These are phyloP conservation scores for Baorangia bicolor DNA, from an alignment of 768 basidiomycete species.

Conservation along the genomic window DNA sequence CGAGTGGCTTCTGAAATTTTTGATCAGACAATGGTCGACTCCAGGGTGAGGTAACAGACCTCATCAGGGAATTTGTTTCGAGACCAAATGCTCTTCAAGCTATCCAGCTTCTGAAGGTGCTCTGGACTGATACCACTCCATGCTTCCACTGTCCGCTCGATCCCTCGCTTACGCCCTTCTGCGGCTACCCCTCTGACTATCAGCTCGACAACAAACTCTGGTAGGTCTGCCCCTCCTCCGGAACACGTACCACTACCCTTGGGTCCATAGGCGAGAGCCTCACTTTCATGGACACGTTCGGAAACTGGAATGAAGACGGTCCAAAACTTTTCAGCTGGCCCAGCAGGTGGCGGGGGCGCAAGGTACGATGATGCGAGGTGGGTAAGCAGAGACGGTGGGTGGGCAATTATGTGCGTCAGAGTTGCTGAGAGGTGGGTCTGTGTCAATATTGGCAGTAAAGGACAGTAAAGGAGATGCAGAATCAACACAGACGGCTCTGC, in stretches of 20 bases:
- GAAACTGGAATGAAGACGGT: conserved; percentile 68
- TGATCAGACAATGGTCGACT: background rate
- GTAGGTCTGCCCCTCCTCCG: conserved; percentile 33
- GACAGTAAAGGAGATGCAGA: conserved; percentile 52
- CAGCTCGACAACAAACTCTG: conserved; percentile 63
- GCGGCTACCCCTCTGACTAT: conserved; percentile 46
- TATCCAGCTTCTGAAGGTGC: conserved; percentile 49
- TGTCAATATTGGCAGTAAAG: conserved; percentile 53
- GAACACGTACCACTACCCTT: conserved; percentile 47
- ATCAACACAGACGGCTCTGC: conserved; percentile 58
- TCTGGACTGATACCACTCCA: conserved; percentile 50
- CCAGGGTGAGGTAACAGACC: conserved; percentile 29
- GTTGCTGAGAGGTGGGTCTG: conserved; percentile 65
- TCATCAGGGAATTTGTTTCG: conserved; percentile 31
- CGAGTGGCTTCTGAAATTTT: conserved; percentile 38
- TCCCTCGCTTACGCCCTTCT: conserved; percentile 48
- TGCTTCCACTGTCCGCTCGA: conserved; percentile 63
- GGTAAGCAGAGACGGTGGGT: conserved; percentile 66
- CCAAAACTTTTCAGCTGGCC: conserved; percentile 75
- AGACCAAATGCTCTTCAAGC: conserved; percentile 48
- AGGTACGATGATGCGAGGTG: conserved; percentile 73
- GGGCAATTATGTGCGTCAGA: conserved; percentile 61
- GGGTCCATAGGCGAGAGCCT: conserved; percentile 58
- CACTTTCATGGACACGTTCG: conserved; percentile 57
- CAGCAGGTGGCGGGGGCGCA: conserved; percentile 64